Conservation (phyloP, 176 grass and related monocot species). For the Poa annua region DNA sequence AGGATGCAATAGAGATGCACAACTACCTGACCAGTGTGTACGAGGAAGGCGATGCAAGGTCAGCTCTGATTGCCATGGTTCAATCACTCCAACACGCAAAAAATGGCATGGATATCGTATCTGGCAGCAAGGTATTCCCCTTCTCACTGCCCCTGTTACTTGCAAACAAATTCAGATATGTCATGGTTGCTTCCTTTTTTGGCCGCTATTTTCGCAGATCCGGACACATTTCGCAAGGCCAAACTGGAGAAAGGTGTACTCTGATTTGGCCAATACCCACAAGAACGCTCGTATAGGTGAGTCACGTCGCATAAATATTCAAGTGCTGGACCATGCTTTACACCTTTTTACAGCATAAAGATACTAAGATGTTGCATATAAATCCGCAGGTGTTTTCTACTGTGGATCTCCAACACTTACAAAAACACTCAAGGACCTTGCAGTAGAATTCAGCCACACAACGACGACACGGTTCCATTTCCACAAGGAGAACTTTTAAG, state of each 20-base stretch:
- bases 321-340: conserved; percentile 5
- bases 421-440: conserved; percentile 74
- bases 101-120: conserved; percentile 88
- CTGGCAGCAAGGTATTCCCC: conserved; percentile 69
- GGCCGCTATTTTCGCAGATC: conserved; percentile 55
- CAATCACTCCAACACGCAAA: conserved; percentile 92
- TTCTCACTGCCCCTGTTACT: neutral
- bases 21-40: conserved; percentile 99
- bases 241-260: conserved; percentile 98
- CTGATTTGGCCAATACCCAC: conserved; percentile 75
- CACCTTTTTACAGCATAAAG: neutral
- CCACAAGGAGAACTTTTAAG: conserved; percentile 98
- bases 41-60: conserved; percentile 98
- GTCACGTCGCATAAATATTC: neutral
- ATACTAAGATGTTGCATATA: conserved; percentile 12
- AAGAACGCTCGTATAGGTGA: conserved; percentile 83
- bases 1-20: conserved; percentile 98
- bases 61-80: conserved; percentile 90
- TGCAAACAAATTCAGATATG: conserved; percentile 7
- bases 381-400: conserved; percentile 92
- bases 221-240: conserved; percentile 96
- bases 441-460: conserved; percentile 86
- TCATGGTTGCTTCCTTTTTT: neutral
- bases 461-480: conserved; percentile 92
- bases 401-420: conserved; percentile 81